Evolutionary conservation across 495 filamentous ascomycete genomes (phyloP).

Genomic region (Trichoderma asperelloides): DNA sequence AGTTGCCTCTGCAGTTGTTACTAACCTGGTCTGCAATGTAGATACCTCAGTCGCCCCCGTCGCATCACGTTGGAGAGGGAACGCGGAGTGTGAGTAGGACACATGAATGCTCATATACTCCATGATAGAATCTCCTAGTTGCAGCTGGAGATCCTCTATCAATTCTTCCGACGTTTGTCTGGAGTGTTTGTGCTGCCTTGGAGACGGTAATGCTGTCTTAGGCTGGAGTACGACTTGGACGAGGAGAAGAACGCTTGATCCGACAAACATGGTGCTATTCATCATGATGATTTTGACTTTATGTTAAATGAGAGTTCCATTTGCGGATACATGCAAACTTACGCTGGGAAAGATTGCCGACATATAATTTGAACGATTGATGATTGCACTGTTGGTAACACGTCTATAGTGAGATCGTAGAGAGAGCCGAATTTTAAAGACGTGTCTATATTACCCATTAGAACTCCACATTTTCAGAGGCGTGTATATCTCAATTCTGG

Average conservation of each 20-base stretch:
- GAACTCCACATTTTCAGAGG: not conserved
- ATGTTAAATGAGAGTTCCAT: not conserved
- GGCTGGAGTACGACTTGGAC: conserved; percentile 20
- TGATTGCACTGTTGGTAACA: conserved; percentile 23
- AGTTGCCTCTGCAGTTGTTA: conserved; percentile 32
- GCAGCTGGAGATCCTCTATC: conserved; percentile 40
- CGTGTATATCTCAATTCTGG: too few species aligned
- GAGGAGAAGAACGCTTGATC: conserved; percentile 31
- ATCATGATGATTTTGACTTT: conserved; percentile 9
- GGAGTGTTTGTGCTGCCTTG: conserved; percentile 12
- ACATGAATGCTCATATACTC: conserved; percentile 39
- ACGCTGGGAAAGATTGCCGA: conserved; percentile 20
- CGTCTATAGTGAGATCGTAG: conserved; percentile 31
- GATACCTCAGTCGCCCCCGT: conserved; percentile 15
- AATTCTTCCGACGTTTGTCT: conserved; percentile 36
- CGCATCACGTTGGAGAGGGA: conserved; percentile 19
- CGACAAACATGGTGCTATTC: conserved; percentile 26
- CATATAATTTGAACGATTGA: conserved; percentile 30
- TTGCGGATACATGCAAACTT: not conserved
- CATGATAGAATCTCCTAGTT: conserved; percentile 31
- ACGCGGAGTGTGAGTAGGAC: conserved; percentile 41
- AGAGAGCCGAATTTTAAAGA: conserved; percentile 29
- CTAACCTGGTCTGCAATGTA: conserved; percentile 27
- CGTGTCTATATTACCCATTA: conserved; percentile 12
- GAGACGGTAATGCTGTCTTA: conserved; percentile 12